These are phyloP conservation scores for Taxillus chinensis DNA, from an alignment of 164 flowering plant genomes.

Conservation along the genomic window DNA sequence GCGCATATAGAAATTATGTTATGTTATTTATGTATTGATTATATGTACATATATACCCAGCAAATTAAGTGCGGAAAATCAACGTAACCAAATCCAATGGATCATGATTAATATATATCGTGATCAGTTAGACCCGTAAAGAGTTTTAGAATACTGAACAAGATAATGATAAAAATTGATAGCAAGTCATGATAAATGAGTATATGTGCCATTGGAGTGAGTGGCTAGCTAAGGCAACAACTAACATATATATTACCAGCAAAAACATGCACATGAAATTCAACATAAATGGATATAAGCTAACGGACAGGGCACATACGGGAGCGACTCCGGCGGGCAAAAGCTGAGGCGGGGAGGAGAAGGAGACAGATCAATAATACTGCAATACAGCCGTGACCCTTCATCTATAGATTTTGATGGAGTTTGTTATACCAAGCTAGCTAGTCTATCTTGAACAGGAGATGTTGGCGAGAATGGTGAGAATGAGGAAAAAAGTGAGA, in stretches of 20 bases:
- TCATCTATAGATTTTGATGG: conserved; percentile 14
- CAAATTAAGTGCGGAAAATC: too few relatives aligned
- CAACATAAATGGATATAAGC: background rate
- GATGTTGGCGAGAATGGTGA: background rate
- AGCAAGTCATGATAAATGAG: too few relatives aligned
- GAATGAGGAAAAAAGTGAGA: background rate
- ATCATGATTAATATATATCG: too few relatives aligned
- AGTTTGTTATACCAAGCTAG: background rate
- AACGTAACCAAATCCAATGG: too few relatives aligned
- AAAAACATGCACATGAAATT: background rate
- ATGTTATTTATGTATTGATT: too few relatives aligned
- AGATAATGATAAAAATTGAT: too few relatives aligned
- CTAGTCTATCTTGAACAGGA: background rate
- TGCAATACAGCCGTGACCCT: conserved; percentile 10
- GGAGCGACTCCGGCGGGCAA: conserved; percentile 13
- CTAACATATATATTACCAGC: background rate
- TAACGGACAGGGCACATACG: conserved; percentile 11
- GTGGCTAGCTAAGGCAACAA: background rate
- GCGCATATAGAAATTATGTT: too few relatives aligned
- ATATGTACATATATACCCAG: too few relatives aligned
- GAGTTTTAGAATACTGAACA: background rate
- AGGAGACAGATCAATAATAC: conserved; percentile 15
- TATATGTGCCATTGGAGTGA: background rate
- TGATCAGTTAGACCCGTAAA: too few relatives aligned
- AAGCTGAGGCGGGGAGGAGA: conserved; percentile 16